These are phyloP conservation scores for Talaromyces proteolyticus DNA, from an alignment of 495 filamentous ascomycete species.

Conservation along the genomic window DNA sequence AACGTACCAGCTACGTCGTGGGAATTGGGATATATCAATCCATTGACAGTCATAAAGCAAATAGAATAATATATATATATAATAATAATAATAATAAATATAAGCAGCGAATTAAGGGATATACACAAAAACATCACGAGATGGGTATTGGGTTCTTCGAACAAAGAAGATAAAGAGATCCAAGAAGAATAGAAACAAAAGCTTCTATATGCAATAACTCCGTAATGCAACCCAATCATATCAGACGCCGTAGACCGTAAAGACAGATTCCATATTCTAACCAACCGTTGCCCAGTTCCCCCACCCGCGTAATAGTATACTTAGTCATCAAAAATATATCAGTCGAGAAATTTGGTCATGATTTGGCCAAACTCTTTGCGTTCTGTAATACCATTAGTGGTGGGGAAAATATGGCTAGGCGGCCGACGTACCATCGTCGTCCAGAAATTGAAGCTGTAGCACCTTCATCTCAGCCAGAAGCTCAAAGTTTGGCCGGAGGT, in stretches of 20 bases:
- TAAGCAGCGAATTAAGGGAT: no score
- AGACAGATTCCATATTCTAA: no score
- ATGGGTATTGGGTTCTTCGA: conserved; percentile 1
- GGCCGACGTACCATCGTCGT: conserved; percentile 38
- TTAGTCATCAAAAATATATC: background rate
- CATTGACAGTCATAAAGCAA: no score
- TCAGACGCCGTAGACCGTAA: no score
- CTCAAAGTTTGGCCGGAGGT: conserved; percentile 39
- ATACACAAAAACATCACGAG: background rate
- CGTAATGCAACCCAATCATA: no score
- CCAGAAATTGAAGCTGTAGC: conserved; percentile 34
- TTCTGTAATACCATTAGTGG: no score
- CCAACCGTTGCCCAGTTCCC: background rate
- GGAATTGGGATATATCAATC: no score
- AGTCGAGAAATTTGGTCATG: background rate
- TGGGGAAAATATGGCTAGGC: no score
- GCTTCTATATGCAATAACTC: background rate
- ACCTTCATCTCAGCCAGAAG: conserved; percentile 35
- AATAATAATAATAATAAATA: background rate
- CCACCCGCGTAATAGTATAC: background rate
- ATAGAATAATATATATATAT: background rate
- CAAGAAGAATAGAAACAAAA: no score
- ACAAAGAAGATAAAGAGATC: background rate
- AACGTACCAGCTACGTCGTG: no score
- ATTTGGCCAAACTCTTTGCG: conserved; percentile 4